These are phyloP conservation scores for Colletotrichum viniferum DNA, from an alignment of 2,329 filamentous ascomycete species.

Conservation along the genomic window DNA sequence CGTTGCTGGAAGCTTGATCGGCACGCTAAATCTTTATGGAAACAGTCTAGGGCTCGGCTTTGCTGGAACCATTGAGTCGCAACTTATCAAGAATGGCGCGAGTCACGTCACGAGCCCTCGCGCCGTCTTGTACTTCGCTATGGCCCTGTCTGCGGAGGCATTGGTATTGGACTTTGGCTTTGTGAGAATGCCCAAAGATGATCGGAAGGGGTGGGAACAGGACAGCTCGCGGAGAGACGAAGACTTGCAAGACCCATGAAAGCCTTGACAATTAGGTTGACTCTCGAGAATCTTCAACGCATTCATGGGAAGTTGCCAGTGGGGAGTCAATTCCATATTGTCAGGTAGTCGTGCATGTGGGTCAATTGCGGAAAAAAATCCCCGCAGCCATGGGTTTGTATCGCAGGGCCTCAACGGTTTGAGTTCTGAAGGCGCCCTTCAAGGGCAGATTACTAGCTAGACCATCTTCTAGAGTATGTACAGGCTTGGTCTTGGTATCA, in stretches of 20 bases:
- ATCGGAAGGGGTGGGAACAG: neutral
- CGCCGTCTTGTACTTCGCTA: neutral
- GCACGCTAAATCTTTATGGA: neutral
- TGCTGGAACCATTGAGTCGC: neutral
- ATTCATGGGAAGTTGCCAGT: neutral
- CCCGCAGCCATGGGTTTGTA: neutral
- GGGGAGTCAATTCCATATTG: neutral
- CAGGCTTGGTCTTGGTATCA: neutral
- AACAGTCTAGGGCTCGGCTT: neutral
- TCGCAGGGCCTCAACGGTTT: neutral
- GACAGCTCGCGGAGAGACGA: neutral
- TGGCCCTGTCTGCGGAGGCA: neutral
- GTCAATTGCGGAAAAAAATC: neutral
- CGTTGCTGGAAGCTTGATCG: conserved; percentile 31
- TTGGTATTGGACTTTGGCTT: neutral
- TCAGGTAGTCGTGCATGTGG: neutral
- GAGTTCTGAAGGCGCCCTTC: neutral
- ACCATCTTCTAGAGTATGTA: neutral
- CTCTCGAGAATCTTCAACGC: neutral
- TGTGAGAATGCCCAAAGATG: neutral
- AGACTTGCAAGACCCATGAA: neutral
- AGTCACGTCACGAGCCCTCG: neutral
- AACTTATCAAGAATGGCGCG: neutral
- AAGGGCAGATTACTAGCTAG: neutral
- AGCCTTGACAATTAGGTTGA: neutral